Evolutionary conservation across 2,329 filamentous ascomycete genomes (phyloP), one percentile per base, ranked within the genome.

Genomic region (Pezicula radicicola): DNA sequence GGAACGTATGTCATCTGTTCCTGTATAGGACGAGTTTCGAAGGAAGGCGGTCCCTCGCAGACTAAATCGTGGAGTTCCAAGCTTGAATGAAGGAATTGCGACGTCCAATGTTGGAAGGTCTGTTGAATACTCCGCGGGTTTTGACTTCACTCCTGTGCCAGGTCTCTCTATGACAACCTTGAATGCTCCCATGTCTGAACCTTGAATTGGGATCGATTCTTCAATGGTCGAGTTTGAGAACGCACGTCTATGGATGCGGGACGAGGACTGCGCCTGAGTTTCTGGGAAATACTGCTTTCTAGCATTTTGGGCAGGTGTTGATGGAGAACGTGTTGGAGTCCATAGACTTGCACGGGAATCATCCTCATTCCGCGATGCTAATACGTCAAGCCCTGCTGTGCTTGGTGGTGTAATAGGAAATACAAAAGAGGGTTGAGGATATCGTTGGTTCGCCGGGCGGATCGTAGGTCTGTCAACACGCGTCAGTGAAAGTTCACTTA

Each of bases 1-100:
- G 7, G 84, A 85, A 37, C 81, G 77, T 56, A 85, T 69, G 55
- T 91, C 89, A 49, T 93, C 89, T 6, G 83, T 87, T 3, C 89
- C 86, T 3, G 85, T 82, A 67, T 90, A 89, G 15, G 87, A 85
- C n/a, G 92, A 95, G 58, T 85, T 88, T 55, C 89, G 85, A 57
- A 97, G 76, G 56, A 90, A 80, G 3, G 89, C 84, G 3, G 87
- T 91, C 10, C 91, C 91, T 60, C 81, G 80, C 49, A 81, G 73
- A 57, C 87, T 93, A 69, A 96, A 96, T 53, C 84, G 83, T 16
- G 91, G 90, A 1, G 87, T 88, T 12, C 91, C 92, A 52, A 97
- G 75, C 58, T 86, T 85, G 77, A 92, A 95, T 51, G 89, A 87
- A 35, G 92, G 91, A 47, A 96, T 96, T 19, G 84, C 78, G 41